Base-by-base conservation (phyloP, 1,139 yeast genomes). In the Suhomyces panamericanus region DNA sequence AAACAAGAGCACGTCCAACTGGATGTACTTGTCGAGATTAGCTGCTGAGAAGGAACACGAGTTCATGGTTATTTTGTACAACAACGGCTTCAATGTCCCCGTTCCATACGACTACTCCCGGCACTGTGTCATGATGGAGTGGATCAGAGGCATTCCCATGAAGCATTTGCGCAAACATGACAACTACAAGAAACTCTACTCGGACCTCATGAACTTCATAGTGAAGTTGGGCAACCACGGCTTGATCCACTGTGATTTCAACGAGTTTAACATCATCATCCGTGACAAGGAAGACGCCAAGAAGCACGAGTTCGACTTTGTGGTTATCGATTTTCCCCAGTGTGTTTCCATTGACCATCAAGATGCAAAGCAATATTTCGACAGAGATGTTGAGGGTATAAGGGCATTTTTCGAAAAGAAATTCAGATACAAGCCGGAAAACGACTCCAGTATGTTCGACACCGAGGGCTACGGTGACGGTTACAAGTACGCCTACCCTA, bases 321-420 rank as follows among this genome's bases (percentile, higher is more conserved):
- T 90, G 20, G 96, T 93, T 22, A 93, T 93, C 56, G 99, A 93
- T 75, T 93, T 93, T 73, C 99, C 99, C 5, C 99, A 93, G 67
- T 91, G 97, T 81, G 87, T 93, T 17, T 88, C 96, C 14, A 87
- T 87, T 35, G 91, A 87, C 54, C 99, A 93, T 62, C 76, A 73
- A 3, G 96, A 93, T 60, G 98, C 99, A 11, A 84, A 84, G 53
- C 78, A 77, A 47, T 91, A 88, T 63, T 93, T 93, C 63, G 83
- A 87, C 54, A 79, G 99, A 67, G 99, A 93, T 67, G 96, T 93
- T 20, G 86, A 88, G 48, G 91, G 98, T 60, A 83, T 93, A 48
- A 75, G 90, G 51, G 77, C 83, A 39, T 95, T 91, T 59, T 93
- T 93, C 67, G 83, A 76, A 51, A 83, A 82, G 63, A 87, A 87